Base-by-base conservation (phyloP, 805 yeast genomes). In the Ogataea degrootiae region DNA sequence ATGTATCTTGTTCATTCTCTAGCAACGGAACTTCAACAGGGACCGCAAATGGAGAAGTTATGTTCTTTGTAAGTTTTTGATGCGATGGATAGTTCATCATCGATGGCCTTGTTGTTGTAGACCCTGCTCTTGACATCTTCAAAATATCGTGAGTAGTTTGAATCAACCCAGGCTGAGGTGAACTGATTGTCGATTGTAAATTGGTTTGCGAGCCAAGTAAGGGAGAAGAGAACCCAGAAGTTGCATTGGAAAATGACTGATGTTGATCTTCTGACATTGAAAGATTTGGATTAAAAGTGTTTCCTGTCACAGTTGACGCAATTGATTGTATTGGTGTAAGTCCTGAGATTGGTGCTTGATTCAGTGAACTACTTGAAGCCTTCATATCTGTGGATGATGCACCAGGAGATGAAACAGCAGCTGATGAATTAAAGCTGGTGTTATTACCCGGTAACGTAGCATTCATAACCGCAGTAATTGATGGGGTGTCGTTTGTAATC, bases 1-100 rank as follows among this genome's bases (percentile, higher is more conserved):
- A 74, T 2, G 69, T 72, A 0, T 63, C 54, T 0, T 67, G 66
- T 45, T 77, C 79, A 46, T 72, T 72, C 36, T 67, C 61, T 0
- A 73, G 67, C 6, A 77, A 50, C 0, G 77, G 77, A 1, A 78
- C 42, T 6, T 70, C 62, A 5, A 74, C 62, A 3, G 79, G 73
- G 2, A 76, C 62, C 8, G 74, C 55, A 52, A 66, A 71, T 2
- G 71, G 67, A 19, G 22, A 42, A 8, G 34, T 33, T 15, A 19
- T 41, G 16, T 7, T 22, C 8, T n/a, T 14, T n/a, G 17, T 38
- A 12, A 48, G 53, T 15, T 40, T 47, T 23, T 39, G 51, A 34
- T 50, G 55, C 8, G 66, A 55, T 1, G 41, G 39, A 41, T 59
- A 60, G 16, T 60, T 47, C 1, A 40, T 39, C 35, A 55, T 16